These are phyloP conservation scores for Nymphaea colorata DNA, from an alignment of 164 flowering plant genomes.

Conservation along the genomic window DNA sequence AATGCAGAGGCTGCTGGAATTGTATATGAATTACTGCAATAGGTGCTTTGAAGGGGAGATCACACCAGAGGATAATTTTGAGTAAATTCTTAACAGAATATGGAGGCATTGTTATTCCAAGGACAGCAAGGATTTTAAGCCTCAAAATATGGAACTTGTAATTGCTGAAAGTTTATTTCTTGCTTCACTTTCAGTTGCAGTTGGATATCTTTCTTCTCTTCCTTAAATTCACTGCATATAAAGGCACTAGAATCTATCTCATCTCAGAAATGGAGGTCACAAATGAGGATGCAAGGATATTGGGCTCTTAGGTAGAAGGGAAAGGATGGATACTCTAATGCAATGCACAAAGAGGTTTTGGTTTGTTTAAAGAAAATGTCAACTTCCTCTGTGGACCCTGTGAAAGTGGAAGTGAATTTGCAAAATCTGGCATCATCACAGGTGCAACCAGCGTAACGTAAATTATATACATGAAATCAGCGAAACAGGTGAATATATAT, in stretches of 20 bases:
- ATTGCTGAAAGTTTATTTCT: constrained; percentile 75
- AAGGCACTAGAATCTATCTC: constrained; percentile 65
- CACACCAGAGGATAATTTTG: constrained; percentile 34
- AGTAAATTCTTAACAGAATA: constrained; percentile 72
- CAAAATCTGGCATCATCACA: constrained; percentile 17
- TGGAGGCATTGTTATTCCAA: constrained; percentile 79
- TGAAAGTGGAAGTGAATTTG: constrained; percentile 64
- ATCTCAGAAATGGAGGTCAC: constrained; percentile 74
- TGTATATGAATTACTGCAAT: constrained; percentile 63
- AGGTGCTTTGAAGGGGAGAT: constrained; percentile 45
- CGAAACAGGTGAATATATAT: too few relatives aligned
- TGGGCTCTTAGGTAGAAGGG: constrained; percentile 36
- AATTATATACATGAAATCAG: too few relatives aligned
- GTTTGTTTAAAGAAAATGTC: constrained; percentile 49
- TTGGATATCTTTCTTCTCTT: constrained; percentile 67
- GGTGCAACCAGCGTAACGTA: too few relatives aligned
- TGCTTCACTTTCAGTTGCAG: constrained; percentile 45
- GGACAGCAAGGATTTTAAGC: constrained; percentile 83
- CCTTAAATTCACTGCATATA: constrained; percentile 41
- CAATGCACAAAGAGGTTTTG: constrained; percentile 24
- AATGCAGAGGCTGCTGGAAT: constrained; percentile 59
- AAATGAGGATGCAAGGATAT: constrained; percentile 53
- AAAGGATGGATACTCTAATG: constrained; percentile 47
- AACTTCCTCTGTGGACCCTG: constrained; percentile 51
- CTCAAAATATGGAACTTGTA: constrained; percentile 67